Evolutionary conservation across 345 rosid genomes (phyloP).

Genomic region (Eucalyptus erythrocorys): DNA sequence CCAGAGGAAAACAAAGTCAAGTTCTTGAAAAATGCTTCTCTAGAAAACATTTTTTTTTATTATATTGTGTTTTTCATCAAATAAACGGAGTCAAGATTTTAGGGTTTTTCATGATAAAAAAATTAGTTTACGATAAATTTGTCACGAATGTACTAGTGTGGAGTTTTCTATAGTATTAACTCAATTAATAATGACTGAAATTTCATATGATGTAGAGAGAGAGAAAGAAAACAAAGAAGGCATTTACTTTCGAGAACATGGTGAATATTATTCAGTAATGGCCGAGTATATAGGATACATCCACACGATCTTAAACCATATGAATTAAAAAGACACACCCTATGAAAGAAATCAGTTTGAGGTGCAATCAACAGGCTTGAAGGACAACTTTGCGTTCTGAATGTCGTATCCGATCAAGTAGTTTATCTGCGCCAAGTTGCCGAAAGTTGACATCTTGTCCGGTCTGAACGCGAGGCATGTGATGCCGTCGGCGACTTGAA

Average conservation of each 20-base stretch:
- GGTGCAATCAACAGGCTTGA: slow-evolving; percentile 32
- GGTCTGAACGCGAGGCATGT: slow-evolving; percentile 27
- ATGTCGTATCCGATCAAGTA: slow-evolving; percentile 34
- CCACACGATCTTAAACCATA: background rate
- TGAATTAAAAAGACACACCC: background rate
- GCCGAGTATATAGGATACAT: background rate
- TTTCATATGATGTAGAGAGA: background rate
- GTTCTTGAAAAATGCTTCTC: background rate
- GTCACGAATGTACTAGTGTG: rapidly evolving
- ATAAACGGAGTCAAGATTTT: background rate
- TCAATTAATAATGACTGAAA: background rate
- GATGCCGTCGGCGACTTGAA: background rate
- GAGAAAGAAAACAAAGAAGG: background rate
- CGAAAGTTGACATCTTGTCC: slow-evolving; percentile 7
- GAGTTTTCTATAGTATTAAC: rapidly evolving
- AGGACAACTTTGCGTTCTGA: slow-evolving; percentile 11
- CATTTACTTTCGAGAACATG: background rate
- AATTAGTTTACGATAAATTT: rapidly evolving
- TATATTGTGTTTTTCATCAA: background rate
- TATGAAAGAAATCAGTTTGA: background rate
- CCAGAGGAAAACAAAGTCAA: background rate
- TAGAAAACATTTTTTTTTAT: background rate
- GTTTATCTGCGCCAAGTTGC: slow-evolving; percentile 37
- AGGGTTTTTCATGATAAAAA: rapidly evolving
- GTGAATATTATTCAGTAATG: rapidly evolving